Evolutionary conservation across 108 stramenopile species (phyloP).

Genomic region (Phaeodactylum tricornutum): DNA sequence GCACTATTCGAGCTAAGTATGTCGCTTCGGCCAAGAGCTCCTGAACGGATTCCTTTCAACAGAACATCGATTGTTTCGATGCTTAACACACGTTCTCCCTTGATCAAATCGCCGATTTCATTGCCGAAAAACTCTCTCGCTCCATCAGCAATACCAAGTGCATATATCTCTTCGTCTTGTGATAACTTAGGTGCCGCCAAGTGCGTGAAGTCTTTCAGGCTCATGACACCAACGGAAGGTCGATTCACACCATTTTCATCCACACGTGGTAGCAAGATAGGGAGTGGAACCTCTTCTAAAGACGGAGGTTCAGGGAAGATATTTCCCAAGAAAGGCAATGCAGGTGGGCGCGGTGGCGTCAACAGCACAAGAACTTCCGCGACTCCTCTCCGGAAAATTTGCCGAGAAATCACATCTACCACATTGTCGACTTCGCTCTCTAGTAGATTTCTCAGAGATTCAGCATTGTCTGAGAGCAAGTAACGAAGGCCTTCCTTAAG

Average conservation of each 20-base stretch:
- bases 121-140: constrained; percentile 57
- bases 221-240: constrained; percentile 26
- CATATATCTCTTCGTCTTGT: constrained; percentile 82
- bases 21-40: constrained; percentile 21
- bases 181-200: constrained; percentile 61
- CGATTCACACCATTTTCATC: constrained; percentile 12
- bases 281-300: constrained; percentile 62
- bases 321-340: constrained; percentile 59
- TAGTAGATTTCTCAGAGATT: constrained; percentile 58
- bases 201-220: constrained; percentile 58
- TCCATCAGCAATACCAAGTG: constrained; percentile 64
- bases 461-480: constrained; percentile 58
- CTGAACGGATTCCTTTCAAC: constrained; percentile 36
- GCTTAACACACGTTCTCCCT: constrained; percentile 59
- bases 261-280: constrained; percentile 40
- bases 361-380: constrained; percentile 57
- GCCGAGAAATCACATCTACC: constrained; percentile 67
- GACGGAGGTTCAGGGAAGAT: constrained; percentile 58
- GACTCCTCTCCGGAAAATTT: constrained; percentile 58
- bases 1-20: constrained; percentile 22
- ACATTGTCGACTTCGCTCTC: constrained; percentile 69
- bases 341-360: constrained; percentile 56
- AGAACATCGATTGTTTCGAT: constrained; percentile 35
- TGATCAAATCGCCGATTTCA: constrained; percentile 46
- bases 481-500: constrained; percentile 60